Base-by-base conservation (phyloP, 2,329 filamentous ascomycete species). In the Stagonosporopsis cucurbitacearum region DNA sequence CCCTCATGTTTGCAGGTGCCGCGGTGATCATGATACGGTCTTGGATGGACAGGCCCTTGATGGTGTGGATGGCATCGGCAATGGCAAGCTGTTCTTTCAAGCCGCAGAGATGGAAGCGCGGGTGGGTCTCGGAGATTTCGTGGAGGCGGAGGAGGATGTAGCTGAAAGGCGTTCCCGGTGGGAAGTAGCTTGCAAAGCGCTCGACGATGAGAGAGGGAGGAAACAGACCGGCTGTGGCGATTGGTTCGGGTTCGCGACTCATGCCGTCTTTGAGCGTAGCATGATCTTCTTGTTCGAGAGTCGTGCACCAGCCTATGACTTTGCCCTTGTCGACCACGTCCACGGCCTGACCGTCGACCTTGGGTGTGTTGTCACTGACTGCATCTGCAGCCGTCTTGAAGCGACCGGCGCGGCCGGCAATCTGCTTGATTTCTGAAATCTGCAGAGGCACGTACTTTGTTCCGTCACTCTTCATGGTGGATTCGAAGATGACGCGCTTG, bases 351-450 rank as follows among this genome's bases (percentile, higher is more conserved):
- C 61, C 48, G 13, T 37, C 45, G 11, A 45, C 19, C 3, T 54
- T 35, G 8, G 58, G 50, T 15, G 54, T 44, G n/a, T 56, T 62
- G 46, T 72, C 72, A 9, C 56, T 66, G 28, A 70, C 67, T 25
- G 82, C 81, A 68, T 89, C 82, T 25, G 82, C 79, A 2, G 91
- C 91, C 25, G 89, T 88, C 53, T 88, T 87, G 75, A 88, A 99
- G 41, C 95, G 88, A 25, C 95, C 95, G 12, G 95, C 95, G 63
- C 95, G 87, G 17, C 95, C 95, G 45, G 88, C 95, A 68, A 99
- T 99, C 72, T 99, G 95, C 75, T 96, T 97, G 67, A 97, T 82
- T 63, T 97, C 91, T 0, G 92, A 88, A 3, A 89, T 81, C 0
- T 82, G 79, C 22, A 99, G 80, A 4, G 81, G 77, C 15, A 85